Evolutionary conservation across 768 basidiomycete genomes (phyloP), one percentile per base, ranked within the genome.

Genomic region (Hypholoma sublateritium): DNA sequence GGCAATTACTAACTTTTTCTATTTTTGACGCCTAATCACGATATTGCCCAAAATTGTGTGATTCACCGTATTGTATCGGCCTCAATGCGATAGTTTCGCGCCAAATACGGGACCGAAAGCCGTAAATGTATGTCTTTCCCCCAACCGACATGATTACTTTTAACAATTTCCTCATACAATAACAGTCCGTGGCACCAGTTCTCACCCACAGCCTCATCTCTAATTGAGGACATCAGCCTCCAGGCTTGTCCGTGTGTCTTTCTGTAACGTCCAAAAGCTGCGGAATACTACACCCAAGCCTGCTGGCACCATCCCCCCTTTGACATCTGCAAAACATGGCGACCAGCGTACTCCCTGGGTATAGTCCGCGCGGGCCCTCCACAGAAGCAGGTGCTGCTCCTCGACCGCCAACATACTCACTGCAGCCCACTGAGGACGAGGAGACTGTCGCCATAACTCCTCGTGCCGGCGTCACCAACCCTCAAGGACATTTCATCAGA

Each of bases 401-500:
- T 25, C 19, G 24, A 17, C 59, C 55, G 19, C 73, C 77, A 2
- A 66, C 69, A 0, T 77, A 76, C 52, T 70, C 74, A n/a, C 60
- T 70, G 13, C 64, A 68, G 32, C 74, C 74, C 12, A 62, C 59
- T 3, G 52, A 49, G 12, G 70, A 71, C 50, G 74, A 78, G 59
- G 69, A 72, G 50, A 74, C 71, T 4, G 59, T 80, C 19, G 71
- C 74, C 22, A 74, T 67, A 34, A 75, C 72, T 0, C 77, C 75
- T 1, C 72, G 77, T 19, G 63, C 63, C 24, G 68, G 69, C 7
- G 54, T 57, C 13, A 37, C 58, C 11, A 53, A 48, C 17, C 48
- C 65, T 14, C 54, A 59, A 3, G 72, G 72, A 32, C 70, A 62
- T 17, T 67, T 72, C 50, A 65, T 67, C 4, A 70, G 68, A 48